Base-by-base conservation (phyloP, 768 basidiomycete genomes). In the Collybia sordida region DNA sequence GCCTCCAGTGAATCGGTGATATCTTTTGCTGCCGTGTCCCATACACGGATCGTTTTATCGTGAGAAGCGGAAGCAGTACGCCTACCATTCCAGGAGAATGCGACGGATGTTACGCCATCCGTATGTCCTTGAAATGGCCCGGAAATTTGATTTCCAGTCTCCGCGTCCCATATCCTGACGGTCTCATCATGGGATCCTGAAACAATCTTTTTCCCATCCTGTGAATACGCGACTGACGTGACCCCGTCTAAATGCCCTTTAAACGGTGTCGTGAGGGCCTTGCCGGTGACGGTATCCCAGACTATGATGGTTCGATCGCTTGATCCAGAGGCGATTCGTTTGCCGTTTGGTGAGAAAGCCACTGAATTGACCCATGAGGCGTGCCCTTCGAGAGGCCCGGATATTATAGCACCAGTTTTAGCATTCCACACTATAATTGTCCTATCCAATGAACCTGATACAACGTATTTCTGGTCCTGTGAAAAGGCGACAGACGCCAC, bases 291-390 rank as follows among this genome's bases (percentile, higher is more conserved):
- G 19, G 50, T 48, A 55, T 66, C 54, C 69, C 70, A 69, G 3
- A 72, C 19, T 31, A 7, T 59, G 9, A 31, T 31, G 4, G 57
- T 65, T 24, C 49, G 42, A 45, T 68, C 66, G 7, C 27, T 42
- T 1, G 64, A 65, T 8, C 61, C 65, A 3, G 69, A 64, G 15
- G 55, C 60, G 24, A 72, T 54, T n/a, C 44, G 41, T 17, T 36
- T 47, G 1, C 67, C 68, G 49, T 66, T 60, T 4, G 58, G 56
- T 8, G 62, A 69, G 55, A 62, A 68, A 3, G 54, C 49, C 12
- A 64, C 61, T 1, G 61, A 49, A 24, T 24, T 47, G 22, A 59
- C 36, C 14, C 23, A n/a, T 4, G 19, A 39, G 24, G 47, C 38
- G 23, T 57, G 58, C 3, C 49, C 58, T 18, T 48, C 17, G 6